phyloP scores from a whole-genome alignment of 768 basidiomycete species.

The Lactarius deliciosus region DNA sequence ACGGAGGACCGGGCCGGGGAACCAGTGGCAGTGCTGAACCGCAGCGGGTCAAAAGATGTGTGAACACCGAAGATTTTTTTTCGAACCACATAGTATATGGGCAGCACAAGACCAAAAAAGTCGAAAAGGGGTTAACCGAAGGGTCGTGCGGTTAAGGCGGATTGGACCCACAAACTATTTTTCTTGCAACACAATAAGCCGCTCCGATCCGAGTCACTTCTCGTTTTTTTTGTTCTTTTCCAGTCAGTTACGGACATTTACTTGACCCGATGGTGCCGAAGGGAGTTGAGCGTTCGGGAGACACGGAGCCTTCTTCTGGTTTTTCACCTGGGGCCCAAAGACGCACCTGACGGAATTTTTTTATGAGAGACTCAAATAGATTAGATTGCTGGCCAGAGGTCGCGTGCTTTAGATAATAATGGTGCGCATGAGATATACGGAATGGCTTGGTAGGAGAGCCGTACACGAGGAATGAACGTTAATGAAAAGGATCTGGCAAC shows the following conservation, averaged over 20 bases:
- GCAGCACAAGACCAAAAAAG: background rate
- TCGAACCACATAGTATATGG: background rate
- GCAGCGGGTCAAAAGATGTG: background rate
- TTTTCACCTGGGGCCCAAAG: background rate
- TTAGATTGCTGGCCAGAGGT: background rate
- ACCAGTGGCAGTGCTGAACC: background rate
- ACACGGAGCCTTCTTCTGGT: background rate
- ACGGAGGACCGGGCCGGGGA: background rate
- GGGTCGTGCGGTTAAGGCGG: background rate
- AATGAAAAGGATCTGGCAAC: background rate
- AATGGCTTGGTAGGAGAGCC: background rate
- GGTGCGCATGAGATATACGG: background rate
- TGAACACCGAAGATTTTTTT: background rate
- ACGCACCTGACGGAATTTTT: background rate
- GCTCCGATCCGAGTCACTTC: background rate
- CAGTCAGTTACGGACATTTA: background rate
- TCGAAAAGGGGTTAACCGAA: constrained; percentile 1
- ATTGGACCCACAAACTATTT: background rate
- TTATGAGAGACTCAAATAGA: background rate
- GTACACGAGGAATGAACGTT: background rate
- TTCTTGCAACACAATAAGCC: background rate
- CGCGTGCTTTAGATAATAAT: background rate
- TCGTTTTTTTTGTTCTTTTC: background rate
- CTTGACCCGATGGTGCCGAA: background rate
- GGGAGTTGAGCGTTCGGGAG: background rate